These are phyloP conservation scores for Podaxis sp. DNA, from an alignment of 768 basidiomycete species.

Conservation along the genomic window DNA sequence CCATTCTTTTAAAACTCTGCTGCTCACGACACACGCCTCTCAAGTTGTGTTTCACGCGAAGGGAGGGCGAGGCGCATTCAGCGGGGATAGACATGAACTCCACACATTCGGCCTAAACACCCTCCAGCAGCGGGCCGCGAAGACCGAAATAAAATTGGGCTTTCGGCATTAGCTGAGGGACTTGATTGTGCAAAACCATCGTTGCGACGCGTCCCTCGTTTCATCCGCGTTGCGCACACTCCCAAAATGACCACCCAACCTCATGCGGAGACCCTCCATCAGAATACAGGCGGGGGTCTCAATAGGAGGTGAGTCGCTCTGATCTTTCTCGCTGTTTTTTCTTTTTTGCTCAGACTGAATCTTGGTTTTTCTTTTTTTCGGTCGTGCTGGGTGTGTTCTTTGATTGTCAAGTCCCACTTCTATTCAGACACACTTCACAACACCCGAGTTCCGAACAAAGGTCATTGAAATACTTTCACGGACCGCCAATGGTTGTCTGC, in stretches of 20 bases:
- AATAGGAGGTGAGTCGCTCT: background rate
- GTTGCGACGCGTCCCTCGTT: background rate
- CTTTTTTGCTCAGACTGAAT: background rate
- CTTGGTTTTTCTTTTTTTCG: background rate
- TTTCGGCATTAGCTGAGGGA: background rate
- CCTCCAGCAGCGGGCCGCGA: background rate
- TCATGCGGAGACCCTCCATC: background rate
- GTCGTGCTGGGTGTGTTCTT: background rate
- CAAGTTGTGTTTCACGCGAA: background rate
- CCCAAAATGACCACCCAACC: background rate
- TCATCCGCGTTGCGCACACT: background rate
- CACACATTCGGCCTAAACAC: background rate
- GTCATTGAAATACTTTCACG: slow-evolving; percentile 39
- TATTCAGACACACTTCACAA: background rate
- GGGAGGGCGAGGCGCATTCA: background rate
- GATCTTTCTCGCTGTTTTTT: background rate
- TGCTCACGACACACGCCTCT: background rate
- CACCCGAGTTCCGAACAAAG: slow-evolving; percentile 21
- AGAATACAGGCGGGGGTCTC: background rate
- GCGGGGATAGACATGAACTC: background rate
- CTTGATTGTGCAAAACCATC: background rate
- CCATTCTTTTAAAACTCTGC: background rate
- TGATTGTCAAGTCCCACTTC: background rate
- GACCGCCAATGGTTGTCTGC: slow-evolving; percentile 41
- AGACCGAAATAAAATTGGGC: background rate